Evolutionary conservation across 148 eudicot genomes (phyloP), one percentile per base, ranked within the genome.

Genomic region (Nepenthes gracilis): DNA sequence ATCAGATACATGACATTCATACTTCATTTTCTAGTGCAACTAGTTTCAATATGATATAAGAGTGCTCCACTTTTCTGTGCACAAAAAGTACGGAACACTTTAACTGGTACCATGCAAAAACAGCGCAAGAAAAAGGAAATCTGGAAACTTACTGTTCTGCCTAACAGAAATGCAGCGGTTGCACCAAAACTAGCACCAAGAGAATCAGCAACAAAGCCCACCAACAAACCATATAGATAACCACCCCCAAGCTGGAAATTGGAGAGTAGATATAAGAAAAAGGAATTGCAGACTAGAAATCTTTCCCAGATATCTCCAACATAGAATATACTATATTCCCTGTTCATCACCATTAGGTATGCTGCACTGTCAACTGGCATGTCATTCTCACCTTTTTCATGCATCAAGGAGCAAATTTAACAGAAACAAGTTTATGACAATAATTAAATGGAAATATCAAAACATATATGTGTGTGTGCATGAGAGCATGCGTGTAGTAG

Each of bases 181-280:
- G 99, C 99, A 63, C 99, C 99, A 63, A 86, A 9, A 34, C 85
- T 83, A 23, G 99, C 95, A 76, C 99, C 97, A 61, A 81, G 38
- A 36, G 99, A 94, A 77, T 94, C 97, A 60, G 99, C 90, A 63
- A 86, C 14, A 71, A 94, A 89, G 57, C 97, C 99, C 62, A 94
- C 73, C 33, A 96, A 87, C 79, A 94, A 70, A 43, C 99, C 99
- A 75, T 84, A 94, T 40, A 94, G 87, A 75, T 89, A 94, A 70
- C 99, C 99, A 32, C 97, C 99, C 33, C 99, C 99, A 36, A 94
- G 83, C 97, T 94, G 81, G 71, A 63, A 63, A 61, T 4, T 2
- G 12, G 53, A 49, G 53, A 49, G 53, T 11, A 49, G n/a, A 49
- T 3, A 9, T 49, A 4, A n/a, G 53, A 7, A 40, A 40, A 11